phyloP scores from a whole-genome alignment of 176 grass and related monocot genomes.

The Olyra latifolia region DNA sequence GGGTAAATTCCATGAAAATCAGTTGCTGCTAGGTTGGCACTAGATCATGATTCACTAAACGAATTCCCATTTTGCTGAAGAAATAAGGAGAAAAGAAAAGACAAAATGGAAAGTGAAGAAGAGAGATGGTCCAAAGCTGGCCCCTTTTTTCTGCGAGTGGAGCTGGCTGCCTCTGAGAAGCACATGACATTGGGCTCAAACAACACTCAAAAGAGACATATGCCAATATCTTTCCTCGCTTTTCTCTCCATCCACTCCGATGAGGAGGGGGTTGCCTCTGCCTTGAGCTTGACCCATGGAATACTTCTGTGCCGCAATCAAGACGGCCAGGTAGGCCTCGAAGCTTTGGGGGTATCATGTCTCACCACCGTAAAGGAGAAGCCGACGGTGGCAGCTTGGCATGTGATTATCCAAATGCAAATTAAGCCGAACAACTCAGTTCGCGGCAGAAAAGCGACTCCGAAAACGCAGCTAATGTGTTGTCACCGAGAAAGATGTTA shows the following conservation, averaged over 20 bases:
- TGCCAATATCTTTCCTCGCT: conserved; percentile 36
- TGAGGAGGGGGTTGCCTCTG: conserved; percentile 11
- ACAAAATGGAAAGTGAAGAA: background rate
- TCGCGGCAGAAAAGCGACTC: conserved; percentile 55
- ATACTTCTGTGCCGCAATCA: conserved; percentile 50
- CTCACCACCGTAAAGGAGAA: conserved; percentile 45
- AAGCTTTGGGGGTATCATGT: conserved; percentile 38
- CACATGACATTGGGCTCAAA: conserved; percentile 59
- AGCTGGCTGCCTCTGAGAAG: conserved; percentile 60
- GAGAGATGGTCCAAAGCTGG: conserved; percentile 47
- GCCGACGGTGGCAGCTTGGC: conserved; percentile 51
- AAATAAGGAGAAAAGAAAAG: background rate
- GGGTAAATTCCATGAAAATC: background rate
- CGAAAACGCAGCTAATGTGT: conserved; percentile 45
- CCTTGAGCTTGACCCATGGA: conserved; percentile 41
- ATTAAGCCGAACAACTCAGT: conserved; percentile 68
- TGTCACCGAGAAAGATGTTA: conserved; percentile 45
- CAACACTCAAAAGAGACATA: conserved; percentile 49
- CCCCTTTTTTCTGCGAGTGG: conserved; percentile 54
- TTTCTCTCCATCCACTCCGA: conserved; percentile 15
- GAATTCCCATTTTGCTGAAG: background rate
- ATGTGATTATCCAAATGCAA: conserved; percentile 74
- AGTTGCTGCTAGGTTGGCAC: background rate
- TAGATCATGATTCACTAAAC: background rate
- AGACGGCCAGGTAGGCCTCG: conserved; percentile 57